Conservation (phyloP, 192 early-diverging fungal genomes). For the Umbelopsis vinacea region DNA sequence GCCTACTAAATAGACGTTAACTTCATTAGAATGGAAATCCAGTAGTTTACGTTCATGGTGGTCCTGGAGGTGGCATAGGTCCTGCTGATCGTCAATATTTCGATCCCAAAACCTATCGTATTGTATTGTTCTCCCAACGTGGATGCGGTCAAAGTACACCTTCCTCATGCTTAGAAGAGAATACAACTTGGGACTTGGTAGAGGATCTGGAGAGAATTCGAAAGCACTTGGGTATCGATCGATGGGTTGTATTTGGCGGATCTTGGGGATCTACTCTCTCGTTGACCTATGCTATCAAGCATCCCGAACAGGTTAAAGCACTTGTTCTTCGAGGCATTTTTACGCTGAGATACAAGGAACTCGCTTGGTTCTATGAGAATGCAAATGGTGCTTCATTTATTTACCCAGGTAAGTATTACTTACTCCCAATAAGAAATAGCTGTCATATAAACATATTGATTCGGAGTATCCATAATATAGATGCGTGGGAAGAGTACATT, state of each 20-base stretch:
- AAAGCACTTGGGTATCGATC: conserved; percentile 64
- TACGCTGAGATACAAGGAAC: conserved; percentile 55
- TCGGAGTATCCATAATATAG: conserved; percentile 17
- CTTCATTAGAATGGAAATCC: conserved; percentile 43
- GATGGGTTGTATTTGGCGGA: conserved; percentile 80
- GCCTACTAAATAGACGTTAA: background rate
- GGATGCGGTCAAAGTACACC: conserved; percentile 71
- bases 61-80: conserved; percentile 69
- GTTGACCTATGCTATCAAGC: conserved; percentile 63
- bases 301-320: conserved; percentile 64
- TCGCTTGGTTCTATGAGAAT: conserved; percentile 71
- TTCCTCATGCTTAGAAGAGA: conserved; percentile 64
- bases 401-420: conserved; percentile 54
- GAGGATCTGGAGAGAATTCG: conserved; percentile 67
- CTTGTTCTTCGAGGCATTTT: conserved; percentile 74
- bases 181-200: conserved; percentile 70
- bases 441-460: background rate
- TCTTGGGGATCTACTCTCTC: conserved; percentile 65
- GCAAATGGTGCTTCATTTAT: conserved; percentile 61
- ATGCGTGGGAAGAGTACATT: conserved; percentile 62
- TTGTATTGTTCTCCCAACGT: conserved; percentile 71
- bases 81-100: conserved; percentile 50
- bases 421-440: background rate
- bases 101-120: conserved; percentile 63
- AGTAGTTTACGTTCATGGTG: conserved; percentile 55